Conservation (phyloP, 169 alveolate genomes). For the Eimeria brunetti region DNA sequence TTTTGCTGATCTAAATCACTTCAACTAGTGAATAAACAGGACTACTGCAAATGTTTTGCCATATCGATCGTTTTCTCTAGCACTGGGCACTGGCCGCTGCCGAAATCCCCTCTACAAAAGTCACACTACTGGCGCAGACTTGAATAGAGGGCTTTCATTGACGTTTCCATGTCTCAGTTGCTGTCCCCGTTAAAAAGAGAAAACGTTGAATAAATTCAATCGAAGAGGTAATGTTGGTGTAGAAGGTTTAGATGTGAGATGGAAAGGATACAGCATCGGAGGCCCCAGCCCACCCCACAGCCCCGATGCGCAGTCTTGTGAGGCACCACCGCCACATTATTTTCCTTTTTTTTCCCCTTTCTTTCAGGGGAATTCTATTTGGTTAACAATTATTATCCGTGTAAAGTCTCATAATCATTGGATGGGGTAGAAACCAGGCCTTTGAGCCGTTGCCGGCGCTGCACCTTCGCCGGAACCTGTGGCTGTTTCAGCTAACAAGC, state of each 20-base stretch:
- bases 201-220: neutral
- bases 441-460: neutral
- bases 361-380: neutral
- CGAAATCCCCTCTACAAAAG: neutral
- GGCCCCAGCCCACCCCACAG: constrained; percentile 25
- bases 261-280: neutral
- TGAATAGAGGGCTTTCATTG: neutral
- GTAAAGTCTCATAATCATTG: neutral
- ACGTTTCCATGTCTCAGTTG: neutral
- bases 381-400: neutral
- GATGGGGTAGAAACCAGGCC: neutral
- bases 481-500: neutral
- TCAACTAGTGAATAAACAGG: neutral
- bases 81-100: neutral
- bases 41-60: neutral
- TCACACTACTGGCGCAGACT: neutral
- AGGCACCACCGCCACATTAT: neutral
- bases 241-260: neutral
- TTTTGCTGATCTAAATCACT: too few species aligned
- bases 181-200: neutral
- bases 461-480: neutral
- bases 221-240: neutral
- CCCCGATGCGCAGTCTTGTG: neutral
- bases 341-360: neutral
- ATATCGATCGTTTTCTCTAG: neutral